Evolutionary conservation across 345 rosid species (phyloP).

Genomic region (Citrus trifoliata): DNA sequence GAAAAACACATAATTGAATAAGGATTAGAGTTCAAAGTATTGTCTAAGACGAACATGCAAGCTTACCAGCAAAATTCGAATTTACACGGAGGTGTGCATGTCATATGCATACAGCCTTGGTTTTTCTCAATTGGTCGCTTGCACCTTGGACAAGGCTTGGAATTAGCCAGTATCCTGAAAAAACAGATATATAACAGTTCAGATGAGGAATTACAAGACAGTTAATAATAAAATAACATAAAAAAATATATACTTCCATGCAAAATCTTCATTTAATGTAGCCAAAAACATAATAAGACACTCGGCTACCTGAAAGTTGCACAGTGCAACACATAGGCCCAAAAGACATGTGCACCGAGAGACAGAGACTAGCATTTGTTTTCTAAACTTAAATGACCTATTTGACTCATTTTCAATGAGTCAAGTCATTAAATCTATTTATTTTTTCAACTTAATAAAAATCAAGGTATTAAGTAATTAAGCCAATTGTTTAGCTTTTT

Average conservation of each 20-base stretch:
- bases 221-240: neutral
- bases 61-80: constrained; percentile 77
- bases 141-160: constrained; percentile 83
- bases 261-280: neutral
- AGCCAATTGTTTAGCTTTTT: too few relatives aligned
- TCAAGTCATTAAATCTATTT: too few relatives aligned
- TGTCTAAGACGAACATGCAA: neutral
- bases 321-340: neutral
- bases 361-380: neutral
- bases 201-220: neutral
- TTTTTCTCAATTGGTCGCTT: constrained; percentile 81
- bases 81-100: constrained; percentile 86
- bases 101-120: constrained; percentile 91
- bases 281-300: neutral
- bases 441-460: too few relatives aligned
- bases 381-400: too few relatives aligned
- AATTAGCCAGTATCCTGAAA: constrained; percentile 72
- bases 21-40: neutral
- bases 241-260: neutral
- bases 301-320: neutral
- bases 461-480: too few relatives aligned
- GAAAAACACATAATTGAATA: neutral
- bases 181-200: constrained; percentile 3
- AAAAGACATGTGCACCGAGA: neutral
- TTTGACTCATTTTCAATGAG: too few relatives aligned